Percentiles rank a stretch among this genome's conserved stretches.
Evolutionary conservation across 1,139 yeast genomes (phyloP).

Genomic region (Debaryomyces sp.): DNA sequence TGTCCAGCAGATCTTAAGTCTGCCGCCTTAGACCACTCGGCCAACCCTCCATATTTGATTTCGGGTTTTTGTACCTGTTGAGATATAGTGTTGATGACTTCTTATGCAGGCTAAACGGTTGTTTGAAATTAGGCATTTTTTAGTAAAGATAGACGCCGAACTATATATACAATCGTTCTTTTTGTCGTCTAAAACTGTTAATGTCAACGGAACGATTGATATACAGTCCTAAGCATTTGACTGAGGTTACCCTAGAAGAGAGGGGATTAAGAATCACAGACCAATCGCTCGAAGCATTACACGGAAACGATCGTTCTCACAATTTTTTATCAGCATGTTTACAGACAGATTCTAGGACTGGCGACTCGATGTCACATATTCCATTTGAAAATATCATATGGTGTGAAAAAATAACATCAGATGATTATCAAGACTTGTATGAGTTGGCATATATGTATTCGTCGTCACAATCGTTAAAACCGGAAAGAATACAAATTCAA

Average conservation of each 20-base stretch:
- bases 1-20: constrained; percentile 46
- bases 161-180: background rate
- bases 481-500: constrained; percentile 10
- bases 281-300: constrained; percentile 5
- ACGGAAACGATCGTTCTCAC: background rate
- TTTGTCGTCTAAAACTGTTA: background rate
- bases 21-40: constrained; percentile 59
- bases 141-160: too few species aligned
- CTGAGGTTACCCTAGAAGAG: constrained; percentile 7
- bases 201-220: constrained; percentile 11
- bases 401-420: constrained; percentile 21
- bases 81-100: background rate
- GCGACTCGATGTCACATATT: constrained; percentile 12
- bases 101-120: too few species aligned
- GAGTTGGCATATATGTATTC: constrained; percentile 25
- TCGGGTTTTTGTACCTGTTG: background rate
- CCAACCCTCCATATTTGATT: constrained; percentile 44
- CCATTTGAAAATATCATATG: constrained; percentile 31
- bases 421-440: constrained; percentile 17
- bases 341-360: background rate
- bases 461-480: constrained; percentile 11
- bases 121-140: too few species aligned
- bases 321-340: constrained; percentile 7
- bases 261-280: constrained; percentile 8
- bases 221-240: background rate